Evolutionary conservation across 2,329 filamentous ascomycete genomes (phyloP).

Genomic region (Fusarium sp.): DNA sequence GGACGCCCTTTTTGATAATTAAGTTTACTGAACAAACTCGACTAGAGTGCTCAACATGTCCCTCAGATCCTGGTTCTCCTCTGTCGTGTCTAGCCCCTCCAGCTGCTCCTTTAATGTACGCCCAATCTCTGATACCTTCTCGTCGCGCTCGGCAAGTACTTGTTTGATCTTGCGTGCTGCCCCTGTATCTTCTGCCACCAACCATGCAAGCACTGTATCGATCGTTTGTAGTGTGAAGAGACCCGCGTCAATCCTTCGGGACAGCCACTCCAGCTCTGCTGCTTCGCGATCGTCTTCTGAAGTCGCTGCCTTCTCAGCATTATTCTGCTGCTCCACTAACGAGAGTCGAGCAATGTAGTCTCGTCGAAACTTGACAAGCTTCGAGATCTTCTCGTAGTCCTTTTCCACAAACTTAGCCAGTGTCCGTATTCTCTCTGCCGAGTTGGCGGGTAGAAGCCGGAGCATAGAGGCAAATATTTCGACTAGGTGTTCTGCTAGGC

Average conservation of each 20-base stretch:
- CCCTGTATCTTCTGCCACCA: conserved; percentile 88
- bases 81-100: conserved; percentile 66
- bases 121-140: conserved; percentile 73
- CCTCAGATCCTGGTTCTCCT: conserved; percentile 69
- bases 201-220: conserved; percentile 89
- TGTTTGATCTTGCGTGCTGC: conserved; percentile 74
- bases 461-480: conserved; percentile 88
- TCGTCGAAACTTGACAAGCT: conserved; percentile 77
- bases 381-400: conserved; percentile 86
- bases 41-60: conserved; percentile 69
- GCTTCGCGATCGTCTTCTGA: conserved; percentile 58
- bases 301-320: conserved; percentile 27
- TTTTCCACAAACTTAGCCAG: conserved; percentile 97
- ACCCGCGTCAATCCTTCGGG: conserved; percentile 83
- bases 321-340: conserved; percentile 63
- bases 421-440: conserved; percentile 81
- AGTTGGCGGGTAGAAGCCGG: conserved; percentile 81
- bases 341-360: conserved; percentile 78
- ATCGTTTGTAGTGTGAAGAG: conserved; percentile 86
- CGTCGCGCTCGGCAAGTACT: conserved; percentile 76
- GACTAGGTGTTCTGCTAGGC: conserved; percentile 82
- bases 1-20: conserved; percentile 43
- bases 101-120: conserved; percentile 74
- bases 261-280: conserved; percentile 78
- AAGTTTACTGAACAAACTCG: conserved; percentile 60